Base-by-base conservation (phyloP, 495 filamentous ascomycete genomes). In the Neurospora sp. region DNA sequence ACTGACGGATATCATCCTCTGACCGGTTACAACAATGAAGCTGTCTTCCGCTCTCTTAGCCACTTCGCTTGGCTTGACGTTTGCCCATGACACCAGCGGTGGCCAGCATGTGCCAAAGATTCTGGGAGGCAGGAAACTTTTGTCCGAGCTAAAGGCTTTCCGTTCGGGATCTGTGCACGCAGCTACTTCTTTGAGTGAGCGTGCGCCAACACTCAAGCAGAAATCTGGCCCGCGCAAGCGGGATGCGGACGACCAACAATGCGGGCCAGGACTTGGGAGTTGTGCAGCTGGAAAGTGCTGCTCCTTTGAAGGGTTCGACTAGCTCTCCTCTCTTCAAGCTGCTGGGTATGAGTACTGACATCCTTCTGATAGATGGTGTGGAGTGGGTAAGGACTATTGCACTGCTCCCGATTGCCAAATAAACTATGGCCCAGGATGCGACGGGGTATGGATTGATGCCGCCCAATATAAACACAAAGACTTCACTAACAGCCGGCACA, bases 381-480 rank as follows among this genome's bases (percentile, higher is more conserved):
- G 92, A 11, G 85, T 79, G 11, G 86, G 86, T 3, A 79, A 76
- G 72, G 87, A 86, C 12, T 91, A 92, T 78, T 95, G 92, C 79
- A 78, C 79, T 20, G 87, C 91, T 39, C 92, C 92, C 4, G 89
- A 91, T 73, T 94, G 92, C 77, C 90, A 90, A 75, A 83, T 91
- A 40, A 85, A 89, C 74, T 95, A 88, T 75, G 91, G 90, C 16
- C 77, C 85, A 38, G 83, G 75, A 23, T 94, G 92, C 77, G 92
- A 95, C 80, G 90, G 88, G 4, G 80, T 81, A 75, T n/a, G 77
- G 23, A 46, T 35, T 16, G 4, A 18, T 16, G 8, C 27, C 11
- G 2, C 27, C 12, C 12, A 3, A 20, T 7, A 38, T 16, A 5
- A 14, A 7, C 3, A 2, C 5, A 12, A 23, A n/a, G 3, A 11